These are phyloP conservation scores for Diplodia seriata DNA, from an alignment of 2,329 filamentous ascomycete genomes.

Conservation along the genomic window DNA sequence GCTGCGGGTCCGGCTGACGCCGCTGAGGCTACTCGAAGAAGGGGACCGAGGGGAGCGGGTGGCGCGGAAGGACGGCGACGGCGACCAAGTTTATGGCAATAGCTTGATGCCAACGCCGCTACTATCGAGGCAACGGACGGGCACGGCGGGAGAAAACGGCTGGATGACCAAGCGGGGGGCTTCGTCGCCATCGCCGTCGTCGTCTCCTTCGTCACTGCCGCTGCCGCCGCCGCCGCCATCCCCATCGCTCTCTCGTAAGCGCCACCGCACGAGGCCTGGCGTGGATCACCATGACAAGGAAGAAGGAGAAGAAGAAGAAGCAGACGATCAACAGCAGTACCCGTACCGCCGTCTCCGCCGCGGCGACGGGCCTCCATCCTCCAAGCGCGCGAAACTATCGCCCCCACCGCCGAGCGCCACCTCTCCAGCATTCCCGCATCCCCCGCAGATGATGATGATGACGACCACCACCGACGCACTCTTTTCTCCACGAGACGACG, in stretches of 20 bases:
- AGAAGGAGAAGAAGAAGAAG: not conserved
- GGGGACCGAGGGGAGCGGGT: not conserved
- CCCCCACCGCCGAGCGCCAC: too few species aligned
- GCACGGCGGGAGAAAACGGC: not conserved
- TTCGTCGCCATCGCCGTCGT: not conserved
- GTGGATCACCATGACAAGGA: not conserved
- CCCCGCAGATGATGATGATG: too few species aligned
- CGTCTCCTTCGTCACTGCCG: too few species aligned
- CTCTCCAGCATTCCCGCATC: too few species aligned
- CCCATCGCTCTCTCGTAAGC: not conserved
- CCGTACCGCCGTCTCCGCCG: not conserved
- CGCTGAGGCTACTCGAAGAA: not conserved
- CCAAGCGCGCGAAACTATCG: too few species aligned
- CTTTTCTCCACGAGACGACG: not conserved
- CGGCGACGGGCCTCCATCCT: too few species aligned
- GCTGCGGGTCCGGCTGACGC: not conserved
- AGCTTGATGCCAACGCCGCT: too few species aligned
- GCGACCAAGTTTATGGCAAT: not conserved
- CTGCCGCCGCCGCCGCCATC: not conserved
- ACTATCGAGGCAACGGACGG: not conserved
- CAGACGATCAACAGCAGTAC: not conserved
- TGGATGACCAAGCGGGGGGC: not conserved
- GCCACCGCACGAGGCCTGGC: not conserved
- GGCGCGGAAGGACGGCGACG: not conserved
- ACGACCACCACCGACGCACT: too few species aligned